A percentile compares a stretch with the other conserved stretches of the same genome.
These are phyloP conservation scores for Coccomyxa sp. DNA, from an alignment of 139 green algal genomes.

Conservation along the genomic window DNA sequence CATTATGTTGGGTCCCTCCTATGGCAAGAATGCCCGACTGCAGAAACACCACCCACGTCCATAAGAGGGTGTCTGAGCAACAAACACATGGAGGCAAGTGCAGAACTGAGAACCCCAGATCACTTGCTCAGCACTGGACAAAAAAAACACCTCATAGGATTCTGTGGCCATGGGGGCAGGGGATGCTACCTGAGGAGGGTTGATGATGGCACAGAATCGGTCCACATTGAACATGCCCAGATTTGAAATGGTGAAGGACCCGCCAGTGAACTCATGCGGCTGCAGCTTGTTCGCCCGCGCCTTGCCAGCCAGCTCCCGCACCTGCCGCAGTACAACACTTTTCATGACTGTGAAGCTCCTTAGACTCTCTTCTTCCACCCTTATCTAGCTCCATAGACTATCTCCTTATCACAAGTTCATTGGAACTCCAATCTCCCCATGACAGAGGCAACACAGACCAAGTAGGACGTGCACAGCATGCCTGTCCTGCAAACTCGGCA, in stretches of 20 bases:
- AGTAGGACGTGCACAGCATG: no score
- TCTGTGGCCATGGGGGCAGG: not conserved
- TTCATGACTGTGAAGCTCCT: not conserved
- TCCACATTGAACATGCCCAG: slow-evolving; percentile 91
- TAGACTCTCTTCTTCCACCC: not conserved
- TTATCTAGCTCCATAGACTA: no score
- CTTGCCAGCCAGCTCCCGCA: slow-evolving; percentile 68
- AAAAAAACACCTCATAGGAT: not conserved
- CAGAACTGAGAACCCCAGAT: no score
- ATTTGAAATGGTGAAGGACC: slow-evolving; percentile 86
- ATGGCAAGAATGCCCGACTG: slow-evolving; percentile 70
- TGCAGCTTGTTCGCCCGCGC: slow-evolving; percentile 85
- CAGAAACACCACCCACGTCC: slow-evolving; percentile 5
- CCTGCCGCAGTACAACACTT: slow-evolving; percentile 30
- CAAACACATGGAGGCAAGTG: no score
- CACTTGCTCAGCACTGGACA: not conserved
- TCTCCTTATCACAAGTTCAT: no score
- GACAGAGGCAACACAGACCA: no score
- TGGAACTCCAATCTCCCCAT: no score
- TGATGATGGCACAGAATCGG: slow-evolving; percentile 92
- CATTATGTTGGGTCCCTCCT: slow-evolving; percentile 34
- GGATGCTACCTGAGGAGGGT: slow-evolving; percentile 69
- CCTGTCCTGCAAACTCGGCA: no score
- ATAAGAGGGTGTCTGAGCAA: no score
- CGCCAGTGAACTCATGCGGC: slow-evolving; percentile 88